phyloP scores from a whole-genome alignment of 129 eudicot species.

The Deinandra increscens region DNA sequence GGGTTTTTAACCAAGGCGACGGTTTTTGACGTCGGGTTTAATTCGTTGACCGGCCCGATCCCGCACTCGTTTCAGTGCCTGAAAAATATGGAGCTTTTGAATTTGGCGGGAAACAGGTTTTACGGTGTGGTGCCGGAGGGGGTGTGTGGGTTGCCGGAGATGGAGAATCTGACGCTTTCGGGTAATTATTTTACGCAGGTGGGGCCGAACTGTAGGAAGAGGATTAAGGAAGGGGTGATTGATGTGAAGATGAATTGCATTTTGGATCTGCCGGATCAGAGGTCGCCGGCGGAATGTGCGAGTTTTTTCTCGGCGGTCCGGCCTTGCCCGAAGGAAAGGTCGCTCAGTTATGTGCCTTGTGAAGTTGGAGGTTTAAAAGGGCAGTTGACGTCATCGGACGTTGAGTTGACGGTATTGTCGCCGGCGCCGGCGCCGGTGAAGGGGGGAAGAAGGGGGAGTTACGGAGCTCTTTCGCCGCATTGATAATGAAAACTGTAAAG shows the following conservation, averaged over 20 bases:
- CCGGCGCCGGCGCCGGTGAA: neutral
- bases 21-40: constrained; percentile 39
- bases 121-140: constrained; percentile 39
- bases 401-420: neutral
- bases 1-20: constrained; percentile 30
- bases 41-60: constrained; percentile 38
- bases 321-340: neutral
- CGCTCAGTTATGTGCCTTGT: constrained; percentile 29
- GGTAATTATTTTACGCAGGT: constrained; percentile 47
- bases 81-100: constrained; percentile 28
- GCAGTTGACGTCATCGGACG: constrained; percentile 8
- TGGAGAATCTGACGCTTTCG: constrained; percentile 37
- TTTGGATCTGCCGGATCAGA: constrained; percentile 33
- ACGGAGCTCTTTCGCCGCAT: constrained; percentile 31
- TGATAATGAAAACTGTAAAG: neutral
- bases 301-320: neutral
- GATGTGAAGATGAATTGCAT: constrained; percentile 50
- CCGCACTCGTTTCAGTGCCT: constrained; percentile 46
- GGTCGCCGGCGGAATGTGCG: constrained; percentile 39
- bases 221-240: constrained; percentile 27
- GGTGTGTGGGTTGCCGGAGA: constrained; percentile 29
- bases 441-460: constrained; percentile 5
- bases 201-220: constrained; percentile 34
- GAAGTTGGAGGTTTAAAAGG: neutral
- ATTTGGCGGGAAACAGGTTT: constrained; percentile 38